Percentiles rank a stretch among this genome's conserved stretches.
Conservation (phyloP, 441 rosid genomes). For the Pelargonium fulgidum region DNA sequence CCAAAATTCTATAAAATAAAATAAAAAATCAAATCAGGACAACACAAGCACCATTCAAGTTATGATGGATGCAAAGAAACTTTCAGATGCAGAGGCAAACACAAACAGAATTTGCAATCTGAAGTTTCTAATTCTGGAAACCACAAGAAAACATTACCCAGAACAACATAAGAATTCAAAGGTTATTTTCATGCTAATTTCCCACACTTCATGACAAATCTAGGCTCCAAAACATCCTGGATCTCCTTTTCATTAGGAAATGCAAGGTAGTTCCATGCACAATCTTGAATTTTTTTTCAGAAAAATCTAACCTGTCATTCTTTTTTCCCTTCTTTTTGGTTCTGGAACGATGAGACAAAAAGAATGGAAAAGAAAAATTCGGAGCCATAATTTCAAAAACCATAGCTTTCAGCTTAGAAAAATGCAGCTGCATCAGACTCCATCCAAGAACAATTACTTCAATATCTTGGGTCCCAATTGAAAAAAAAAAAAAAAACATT, state of each 20-base stretch:
- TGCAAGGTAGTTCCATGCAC: background rate
- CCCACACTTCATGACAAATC: background rate
- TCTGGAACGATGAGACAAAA: background rate
- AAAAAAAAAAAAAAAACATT: conserved; percentile 3
- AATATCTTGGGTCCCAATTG: conserved; percentile 13
- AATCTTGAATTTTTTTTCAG: background rate
- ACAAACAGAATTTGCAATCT: background rate
- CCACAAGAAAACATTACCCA: background rate
- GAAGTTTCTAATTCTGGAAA: conserved; percentile 1
- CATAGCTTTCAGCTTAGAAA: background rate
- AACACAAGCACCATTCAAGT: background rate
- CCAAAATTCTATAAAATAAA: background rate
- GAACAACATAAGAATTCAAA: background rate
- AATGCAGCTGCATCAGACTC: conserved; percentile 1
- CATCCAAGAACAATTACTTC: conserved; percentile 1
- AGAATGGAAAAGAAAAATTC: background rate
- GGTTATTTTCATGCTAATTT: background rate
- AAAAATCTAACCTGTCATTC: background rate
- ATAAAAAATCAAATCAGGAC: background rate
- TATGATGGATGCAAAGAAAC: background rate
- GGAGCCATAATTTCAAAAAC: background rate
- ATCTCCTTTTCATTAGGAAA: conserved; percentile 1
- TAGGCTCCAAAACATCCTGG: conserved; percentile 4
- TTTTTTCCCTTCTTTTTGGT: background rate
- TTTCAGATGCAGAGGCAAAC: background rate